Conservation (phyloP, 768 basidiomycete species). For the Mrakia blollopis region DNA sequence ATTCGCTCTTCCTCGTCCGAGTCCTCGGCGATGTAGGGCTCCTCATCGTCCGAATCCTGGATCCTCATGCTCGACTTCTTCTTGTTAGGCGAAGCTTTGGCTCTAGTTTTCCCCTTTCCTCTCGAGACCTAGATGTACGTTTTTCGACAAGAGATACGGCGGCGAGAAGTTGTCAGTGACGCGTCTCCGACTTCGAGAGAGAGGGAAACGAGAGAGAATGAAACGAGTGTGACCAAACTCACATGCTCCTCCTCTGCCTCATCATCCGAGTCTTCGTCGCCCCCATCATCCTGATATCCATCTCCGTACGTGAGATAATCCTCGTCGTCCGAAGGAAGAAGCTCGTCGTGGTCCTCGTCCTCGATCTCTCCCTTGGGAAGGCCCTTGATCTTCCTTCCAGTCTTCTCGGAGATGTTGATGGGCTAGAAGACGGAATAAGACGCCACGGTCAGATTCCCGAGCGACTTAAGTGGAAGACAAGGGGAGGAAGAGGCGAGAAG, state of each 20-base stretch:
- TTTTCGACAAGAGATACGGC: background rate
- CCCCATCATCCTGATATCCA: background rate
- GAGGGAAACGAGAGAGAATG: background rate
- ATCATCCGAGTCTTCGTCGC: background rate
- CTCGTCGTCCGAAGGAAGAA: constrained; percentile 16
- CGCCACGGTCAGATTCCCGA: background rate
- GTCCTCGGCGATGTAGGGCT: constrained; percentile 5
- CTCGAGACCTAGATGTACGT: background rate
- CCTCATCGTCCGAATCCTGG: constrained; percentile 1
- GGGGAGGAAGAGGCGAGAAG: background rate
- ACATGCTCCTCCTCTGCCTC: background rate
- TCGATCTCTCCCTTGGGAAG: constrained; percentile 12
- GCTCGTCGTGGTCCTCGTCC: constrained; percentile 12
- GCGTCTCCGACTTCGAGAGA: background rate
- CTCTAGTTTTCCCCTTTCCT: background rate
- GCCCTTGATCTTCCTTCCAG: background rate
- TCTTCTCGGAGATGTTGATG: constrained; percentile 21
- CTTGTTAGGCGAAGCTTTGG: background rate
- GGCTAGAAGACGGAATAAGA: constrained; percentile 4
- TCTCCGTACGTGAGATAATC: background rate
- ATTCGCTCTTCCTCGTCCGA: constrained; percentile 11
- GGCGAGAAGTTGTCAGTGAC: background rate
- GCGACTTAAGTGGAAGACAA: background rate
- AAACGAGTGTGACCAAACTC: background rate
- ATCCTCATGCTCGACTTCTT: background rate